Evolutionary conservation across 2,329 filamentous ascomycete genomes (phyloP), one percentile per base, ranked within the genome.

Genomic region (Fusarium mundagurra): DNA sequence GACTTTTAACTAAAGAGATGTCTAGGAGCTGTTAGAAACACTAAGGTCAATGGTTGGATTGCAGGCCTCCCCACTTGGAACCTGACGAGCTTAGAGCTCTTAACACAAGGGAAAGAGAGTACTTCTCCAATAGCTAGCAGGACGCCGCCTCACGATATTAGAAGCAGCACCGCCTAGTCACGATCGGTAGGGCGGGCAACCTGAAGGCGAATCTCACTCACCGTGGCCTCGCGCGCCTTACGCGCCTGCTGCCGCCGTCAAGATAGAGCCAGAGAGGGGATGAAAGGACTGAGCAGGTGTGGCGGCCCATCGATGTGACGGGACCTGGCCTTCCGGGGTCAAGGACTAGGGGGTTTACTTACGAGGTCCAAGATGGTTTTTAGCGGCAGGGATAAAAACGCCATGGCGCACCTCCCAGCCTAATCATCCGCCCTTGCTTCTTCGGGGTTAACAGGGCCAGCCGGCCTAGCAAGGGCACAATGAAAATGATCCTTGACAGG

Each of bases 81-180:
- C 62, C 68, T 44, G 53, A 71, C 43, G 61, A 76, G 58, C 67
- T 67, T 68, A 60, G 62, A 67, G 55, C 63, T 64, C 69, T 78
- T 78, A 76, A 72, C 74, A 74, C 65, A 62, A 69, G 61, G 65
- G 69, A 57, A 57, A 61, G 39, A 61, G 61, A 50, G 59, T 61
- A 66, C 74, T 69, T 70, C 71, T 71, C 73, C 65, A 76, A 78
- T 76, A 65, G 64, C 47, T 73, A 67, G 54, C 59, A 74, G 65
- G 60, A 69, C 54, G 67, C 67, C 70, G 76, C 76, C 74, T 78
- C 76, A 75, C 71, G 74, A 78, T 78, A 50, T 63, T 44, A 61
- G 59, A 54, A 41, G 44, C 58, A 62, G 61, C 62, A 61, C 45
- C 67, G 64, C 58, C 58, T 38, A 29, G 65, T 64, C 61, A 50